Evolutionary conservation across 1,139 yeast genomes (phyloP), one percentile per base, ranked within the genome.

Genomic region (Lodderomyces parapsilosis): DNA sequence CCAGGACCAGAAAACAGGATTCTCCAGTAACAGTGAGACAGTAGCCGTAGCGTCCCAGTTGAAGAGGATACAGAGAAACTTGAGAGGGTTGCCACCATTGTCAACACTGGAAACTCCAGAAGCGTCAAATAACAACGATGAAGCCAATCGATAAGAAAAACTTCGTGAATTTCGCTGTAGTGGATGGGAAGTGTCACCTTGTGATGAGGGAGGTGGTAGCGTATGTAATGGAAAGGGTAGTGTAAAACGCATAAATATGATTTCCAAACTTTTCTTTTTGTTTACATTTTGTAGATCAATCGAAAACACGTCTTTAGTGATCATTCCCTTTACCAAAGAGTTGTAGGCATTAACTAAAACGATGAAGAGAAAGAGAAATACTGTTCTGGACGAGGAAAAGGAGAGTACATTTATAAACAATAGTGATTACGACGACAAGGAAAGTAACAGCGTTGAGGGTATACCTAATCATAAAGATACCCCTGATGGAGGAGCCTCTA

Each of bases 61-160:
- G 53, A 74, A 70, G 55, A 71, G 93, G 52, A 71, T 84, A 28
- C 88, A 82, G 58, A 74, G 91, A 63, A 86, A 82, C 55, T 75
- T 85, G 53, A 70, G 86, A 57, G 93, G 93, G 2, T 74, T 85
- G 48, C 89, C 91, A 5, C 90, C 90, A 17, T 28, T 37, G 15
- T 30, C 33, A n/a, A 15, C 36, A 14, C 25, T 20, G 36, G 25
- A 33, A 33, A 17, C 25, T 20, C 36, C 24, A 6, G 25, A 20
- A 11, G 11, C 25, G 15, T 5, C n/a, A 15, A 33, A 30, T 11
- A 15, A 15, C 11, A 9, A 11, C 15, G 33, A 30, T 15, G 33
- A 30, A 30, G 15, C 31, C 13, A 28, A 14, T 8, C 9, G 13
- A 28, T 28, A 14, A 9, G 13, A 14, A 8, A 20, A n/a, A n/a